Evolutionary conservation across 2,329 filamentous ascomycete species (phyloP).

Genomic region (Leptographium procerum): DNA sequence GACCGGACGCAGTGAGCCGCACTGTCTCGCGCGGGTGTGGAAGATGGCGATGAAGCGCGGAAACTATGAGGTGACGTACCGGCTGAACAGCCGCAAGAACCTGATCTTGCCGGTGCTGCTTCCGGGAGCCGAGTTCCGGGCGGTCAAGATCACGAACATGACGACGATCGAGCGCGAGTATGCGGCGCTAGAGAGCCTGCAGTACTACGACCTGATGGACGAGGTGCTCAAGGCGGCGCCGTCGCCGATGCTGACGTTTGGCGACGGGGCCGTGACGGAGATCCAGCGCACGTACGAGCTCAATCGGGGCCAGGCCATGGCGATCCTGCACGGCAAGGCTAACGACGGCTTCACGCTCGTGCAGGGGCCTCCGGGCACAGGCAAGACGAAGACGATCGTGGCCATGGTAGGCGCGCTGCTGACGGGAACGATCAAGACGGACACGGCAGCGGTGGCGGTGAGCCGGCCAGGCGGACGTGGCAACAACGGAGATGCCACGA

Average conservation of each 20-base stretch:
- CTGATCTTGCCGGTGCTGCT: slow-evolving; percentile 52
- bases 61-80: slow-evolving; percentile 73
- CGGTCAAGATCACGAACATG: slow-evolving; percentile 80
- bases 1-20: slow-evolving; percentile 51
- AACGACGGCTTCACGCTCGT: slow-evolving; percentile 97
- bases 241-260: slow-evolving; percentile 75
- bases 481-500: slow-evolving; percentile 20
- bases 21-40: slow-evolving; percentile 79
- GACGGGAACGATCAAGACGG: slow-evolving; percentile 38
- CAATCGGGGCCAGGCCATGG: slow-evolving; percentile 81
- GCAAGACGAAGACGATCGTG: slow-evolving; percentile 96
- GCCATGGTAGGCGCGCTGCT: slow-evolving; percentile 88
- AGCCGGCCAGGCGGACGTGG: slow-evolving; percentile 24
- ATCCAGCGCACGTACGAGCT: slow-evolving; percentile 69
- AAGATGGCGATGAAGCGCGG: slow-evolving; percentile 72
- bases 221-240: slow-evolving; percentile 80
- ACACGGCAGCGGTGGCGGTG: slow-evolving; percentile 33
- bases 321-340: slow-evolving; percentile 81
- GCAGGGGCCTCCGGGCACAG: slow-evolving; percentile 90
- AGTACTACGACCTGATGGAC: slow-evolving; percentile 92
- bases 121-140: slow-evolving; percentile 59
- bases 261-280: slow-evolving; percentile 57
- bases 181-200: slow-evolving; percentile 76
- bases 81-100: slow-evolving; percentile 58
- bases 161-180: slow-evolving; percentile 93